phyloP scores from a whole-genome alignment of 768 basidiomycete genomes.

The Lactarius hatsudake region DNA sequence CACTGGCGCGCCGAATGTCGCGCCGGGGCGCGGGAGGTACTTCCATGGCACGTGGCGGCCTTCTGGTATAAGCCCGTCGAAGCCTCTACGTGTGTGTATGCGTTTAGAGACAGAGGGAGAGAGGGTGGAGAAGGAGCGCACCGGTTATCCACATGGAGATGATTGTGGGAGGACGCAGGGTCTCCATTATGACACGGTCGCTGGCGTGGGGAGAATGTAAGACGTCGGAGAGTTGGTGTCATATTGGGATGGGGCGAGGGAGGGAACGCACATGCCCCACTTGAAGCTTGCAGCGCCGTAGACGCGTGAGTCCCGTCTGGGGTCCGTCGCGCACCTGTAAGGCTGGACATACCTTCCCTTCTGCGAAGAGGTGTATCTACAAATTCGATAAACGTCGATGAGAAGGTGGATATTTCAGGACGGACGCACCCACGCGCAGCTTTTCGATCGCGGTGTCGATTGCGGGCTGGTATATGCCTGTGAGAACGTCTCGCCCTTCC shows the following conservation, averaged over 20 bases:
- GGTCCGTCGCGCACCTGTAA: slow-evolving; percentile 41
- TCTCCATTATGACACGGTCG: no score
- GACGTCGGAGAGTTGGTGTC: no score
- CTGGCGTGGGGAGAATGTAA: no score
- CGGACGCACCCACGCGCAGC: slow-evolving; percentile 73
- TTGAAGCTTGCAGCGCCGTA: slow-evolving; percentile 90
- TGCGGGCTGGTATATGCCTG: slow-evolving; percentile 68
- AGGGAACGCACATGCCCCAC: slow-evolving; percentile 83
- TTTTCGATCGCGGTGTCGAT: slow-evolving; percentile 59
- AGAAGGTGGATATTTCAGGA: background rate
- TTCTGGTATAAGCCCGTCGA: slow-evolving; percentile 90
- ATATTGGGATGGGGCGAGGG: background rate
- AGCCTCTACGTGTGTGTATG: slow-evolving; percentile 46
- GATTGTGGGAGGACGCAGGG: slow-evolving; percentile 50
- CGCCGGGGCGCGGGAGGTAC: no score
- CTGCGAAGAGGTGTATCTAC: slow-evolving; percentile 87
- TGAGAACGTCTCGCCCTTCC: no score
- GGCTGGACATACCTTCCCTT: slow-evolving; percentile 82
- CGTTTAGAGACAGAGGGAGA: background rate
- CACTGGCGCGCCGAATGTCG: no score
- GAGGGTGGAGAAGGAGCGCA: no score
- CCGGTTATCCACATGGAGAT: slow-evolving; percentile 95
- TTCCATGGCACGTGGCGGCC: slow-evolving; percentile 73
- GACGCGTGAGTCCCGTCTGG: slow-evolving; percentile 41
- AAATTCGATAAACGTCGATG: background rate